These are phyloP conservation scores for Entelexis paramagnoliae DNA, from an alignment of 1,139 yeast genomes.

Conservation along the genomic window DNA sequence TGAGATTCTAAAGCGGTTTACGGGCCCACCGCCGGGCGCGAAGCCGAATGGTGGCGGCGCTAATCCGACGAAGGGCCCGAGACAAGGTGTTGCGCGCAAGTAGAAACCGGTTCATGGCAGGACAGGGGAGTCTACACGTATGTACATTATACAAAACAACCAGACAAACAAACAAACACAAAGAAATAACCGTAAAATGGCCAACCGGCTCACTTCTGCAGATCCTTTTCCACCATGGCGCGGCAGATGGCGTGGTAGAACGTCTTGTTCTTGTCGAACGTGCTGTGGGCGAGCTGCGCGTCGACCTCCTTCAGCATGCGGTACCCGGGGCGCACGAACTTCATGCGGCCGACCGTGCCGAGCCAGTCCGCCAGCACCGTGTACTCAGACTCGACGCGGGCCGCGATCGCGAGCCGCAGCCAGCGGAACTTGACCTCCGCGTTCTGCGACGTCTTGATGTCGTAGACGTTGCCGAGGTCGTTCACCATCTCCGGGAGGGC, in stretches of 20 bases:
- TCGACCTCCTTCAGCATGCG: slow-evolving; percentile 54
- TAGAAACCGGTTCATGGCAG: too few relatives aligned
- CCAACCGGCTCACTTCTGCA: neutral
- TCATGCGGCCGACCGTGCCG: slow-evolving; percentile 91
- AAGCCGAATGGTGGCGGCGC: neutral
- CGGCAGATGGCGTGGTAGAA: slow-evolving; percentile 81
- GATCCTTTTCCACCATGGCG: slow-evolving; percentile 60
- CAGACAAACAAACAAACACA: too few relatives aligned
- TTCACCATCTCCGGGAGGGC: slow-evolving; percentile 28
- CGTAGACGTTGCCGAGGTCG: slow-evolving; percentile 40
- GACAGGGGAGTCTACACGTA: too few relatives aligned
- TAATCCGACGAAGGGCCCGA: too few relatives aligned
- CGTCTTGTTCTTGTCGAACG: slow-evolving; percentile 48
- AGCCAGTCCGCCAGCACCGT: slow-evolving; percentile 63
- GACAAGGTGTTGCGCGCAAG: too few relatives aligned
- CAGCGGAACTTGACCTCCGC: slow-evolving; percentile 78
- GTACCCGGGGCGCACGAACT: slow-evolving; percentile 83
- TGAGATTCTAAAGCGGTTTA: neutral
- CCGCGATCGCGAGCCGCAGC: slow-evolving; percentile 43
- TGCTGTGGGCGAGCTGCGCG: slow-evolving; percentile 51
- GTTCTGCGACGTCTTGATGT: slow-evolving; percentile 46
- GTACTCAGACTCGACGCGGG: slow-evolving; percentile 39
- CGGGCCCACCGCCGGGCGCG: neutral
- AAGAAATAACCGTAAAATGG: too few relatives aligned
- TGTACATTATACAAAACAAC: neutral